Evolutionary conservation across 176 grass and related monocot species (phyloP), one percentile per base, ranked within the genome.

Genomic region (Aegilops sharonensis): DNA sequence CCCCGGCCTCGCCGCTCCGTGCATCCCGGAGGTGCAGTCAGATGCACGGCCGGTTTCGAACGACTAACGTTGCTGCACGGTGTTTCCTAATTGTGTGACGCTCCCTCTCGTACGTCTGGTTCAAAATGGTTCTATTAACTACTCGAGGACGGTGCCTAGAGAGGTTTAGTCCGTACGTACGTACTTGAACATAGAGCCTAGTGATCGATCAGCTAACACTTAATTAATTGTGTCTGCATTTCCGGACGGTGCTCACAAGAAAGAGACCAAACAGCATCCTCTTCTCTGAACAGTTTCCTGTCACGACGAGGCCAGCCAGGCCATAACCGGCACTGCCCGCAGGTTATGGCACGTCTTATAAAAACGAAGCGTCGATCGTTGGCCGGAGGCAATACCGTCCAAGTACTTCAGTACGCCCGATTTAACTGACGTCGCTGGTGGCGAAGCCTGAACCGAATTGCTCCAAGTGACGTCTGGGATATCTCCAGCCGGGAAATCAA

Each of bases 391-490:
- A 34, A 37, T 15, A 7, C 5, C 24, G 29, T 63, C 70, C 45
- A 47, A 13, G 8, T 2, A 45, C 3, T 14, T 14, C 1, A 23
- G 4, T 10, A 79, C 17, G 15, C 4, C 34, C 56, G 8, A 20
- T 36, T 10, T 62, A 5, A 25, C 34, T 59, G 61, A 77, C 37
- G 27, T 69, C 48, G 35, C 37, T 57, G 25, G 40, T 72, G 43
- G 79, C 66, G 6, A 90, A 90, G 73, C 57, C 74, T 0, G 66
- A 79, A 35, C 34, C 84, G 24, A 35, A 31, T 32, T 87, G 64
- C 80, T 74, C 57, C 25, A 6, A 60, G 59, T 45, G 66, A 74
- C 84, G 80, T 87, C 66, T 79, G 63, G 73, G 32, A 7, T 57
- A 79, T 56, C 83, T 79, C 79, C 56, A 37, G 32, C 79, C 12